Evolutionary conservation across 352 stramenopile genomes (phyloP), one percentile per base, ranked within the genome.

Genomic region (Globisporangium mamillatum): DNA sequence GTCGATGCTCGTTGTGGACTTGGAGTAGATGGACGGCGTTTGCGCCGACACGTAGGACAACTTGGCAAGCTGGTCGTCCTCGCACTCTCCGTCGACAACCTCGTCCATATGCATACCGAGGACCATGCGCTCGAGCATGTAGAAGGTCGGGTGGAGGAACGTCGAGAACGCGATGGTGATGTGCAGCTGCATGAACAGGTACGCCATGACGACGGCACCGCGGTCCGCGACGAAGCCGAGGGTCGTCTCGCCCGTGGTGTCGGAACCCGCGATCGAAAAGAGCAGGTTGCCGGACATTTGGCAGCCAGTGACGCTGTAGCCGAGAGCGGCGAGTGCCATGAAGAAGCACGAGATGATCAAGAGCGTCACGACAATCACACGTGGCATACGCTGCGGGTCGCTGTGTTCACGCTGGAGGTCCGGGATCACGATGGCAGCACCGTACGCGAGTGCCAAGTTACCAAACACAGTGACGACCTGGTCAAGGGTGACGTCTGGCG

Each of bases 381-480:
- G 69, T 6, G 79, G 79, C 79, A 88, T 86, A 24, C 78, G 78
- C 4, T 69, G 55, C 0, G 79, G 76, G 54, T 89, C 67, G 10
- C 65, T 78, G 67, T 88, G 80, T 9, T 88, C 69, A 44, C 78
- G 75, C 36, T 83, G 74, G 36, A 90, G 70, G 10, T 76, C 70
- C 2, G 79, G 78, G 60, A 87, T 80, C 38, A 87, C 69, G 48
- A 87, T 77, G 27, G 74, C 78, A 24, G 80, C 78, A 27, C 69
- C 75, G 36, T 88, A 88, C 1, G 78, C 78, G n/a, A 89, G 72
- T n/a, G 79, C 67, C 48, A 89, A 68, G 69, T 82, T 89, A 22
- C 79, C 81, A 18, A 86, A 86, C 25, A 69, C 74, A 3, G 70
- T 79, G 20, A 77, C 66, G 32, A 86, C 72, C 54, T 86, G 73